These are phyloP conservation scores for Suillus cothurnatus DNA, from an alignment of 768 basidiomycete species.

Conservation along the genomic window DNA sequence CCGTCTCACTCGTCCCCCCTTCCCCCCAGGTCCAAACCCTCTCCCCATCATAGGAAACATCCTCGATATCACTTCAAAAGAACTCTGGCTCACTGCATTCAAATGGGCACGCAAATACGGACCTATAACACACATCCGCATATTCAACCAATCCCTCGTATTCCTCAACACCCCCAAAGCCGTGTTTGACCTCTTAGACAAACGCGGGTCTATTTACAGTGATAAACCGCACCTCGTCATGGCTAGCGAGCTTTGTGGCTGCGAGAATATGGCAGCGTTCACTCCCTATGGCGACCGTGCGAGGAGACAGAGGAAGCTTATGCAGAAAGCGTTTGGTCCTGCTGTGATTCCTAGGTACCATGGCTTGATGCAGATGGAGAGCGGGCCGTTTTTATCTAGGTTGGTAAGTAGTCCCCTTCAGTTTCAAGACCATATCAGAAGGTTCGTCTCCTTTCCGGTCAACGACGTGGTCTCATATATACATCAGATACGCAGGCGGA, in stretches of 20 bases:
- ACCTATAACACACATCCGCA: conserved; percentile 62
- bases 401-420: conserved; percentile 46
- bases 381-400: conserved; percentile 55
- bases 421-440: conserved; percentile 38
- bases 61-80: conserved; percentile 56
- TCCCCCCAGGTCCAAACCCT: conserved; percentile 71
- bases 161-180: conserved; percentile 66
- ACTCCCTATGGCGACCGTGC: conserved; percentile 64
- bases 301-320: conserved; percentile 65
- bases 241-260: conserved; percentile 70
- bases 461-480: conserved; percentile 9
- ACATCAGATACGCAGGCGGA: conserved; percentile 52
- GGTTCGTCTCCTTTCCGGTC: conserved; percentile 20
- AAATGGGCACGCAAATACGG: conserved; percentile 59
- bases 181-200: conserved; percentile 67
- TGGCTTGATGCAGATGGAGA: conserved; percentile 58
- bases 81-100: conserved; percentile 65
- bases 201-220: conserved; percentile 69
- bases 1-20: conserved; percentile 25
- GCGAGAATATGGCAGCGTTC: conserved; percentile 74
- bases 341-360: conserved; percentile 57
- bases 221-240: conserved; percentile 73
- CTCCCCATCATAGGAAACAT: conserved; percentile 69
- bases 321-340: conserved; percentile 63
- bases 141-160: conserved; percentile 67